phyloP scores from a whole-genome alignment of 768 basidiomycete genomes.

The Porphyrellus cyaneotinctus region DNA sequence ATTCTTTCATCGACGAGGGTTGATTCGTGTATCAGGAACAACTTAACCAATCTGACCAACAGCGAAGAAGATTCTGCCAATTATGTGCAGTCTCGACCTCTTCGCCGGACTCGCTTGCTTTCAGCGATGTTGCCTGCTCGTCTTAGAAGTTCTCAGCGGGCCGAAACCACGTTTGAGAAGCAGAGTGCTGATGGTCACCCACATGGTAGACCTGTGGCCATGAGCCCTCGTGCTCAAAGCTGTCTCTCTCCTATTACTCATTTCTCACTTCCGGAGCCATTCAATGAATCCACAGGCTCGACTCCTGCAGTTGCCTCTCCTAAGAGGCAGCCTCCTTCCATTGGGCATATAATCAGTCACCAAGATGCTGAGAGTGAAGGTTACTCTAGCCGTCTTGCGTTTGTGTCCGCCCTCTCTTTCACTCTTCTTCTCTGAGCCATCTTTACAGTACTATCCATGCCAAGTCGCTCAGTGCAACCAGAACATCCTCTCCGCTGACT shows the following conservation, averaged over 20 bases:
- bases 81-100: neutral
- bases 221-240: neutral
- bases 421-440: slow-evolving; percentile 5
- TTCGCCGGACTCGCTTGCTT: neutral
- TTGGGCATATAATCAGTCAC: neutral
- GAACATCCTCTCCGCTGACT: slow-evolving; percentile 13
- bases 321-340: neutral
- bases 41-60: neutral
- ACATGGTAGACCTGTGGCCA: neutral
- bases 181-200: neutral
- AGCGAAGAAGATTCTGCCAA: neutral
- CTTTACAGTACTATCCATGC: slow-evolving; percentile 5
- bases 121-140: neutral
- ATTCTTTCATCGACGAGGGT: neutral
- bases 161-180: slow-evolving; percentile 1
- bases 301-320: neutral
- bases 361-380: slow-evolving; percentile 3
- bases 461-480: neutral
- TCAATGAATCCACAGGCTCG: neutral
- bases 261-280: slow-evolving; percentile 11
- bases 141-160: neutral
- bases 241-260: slow-evolving; percentile 20
- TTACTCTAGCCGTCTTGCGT: slow-evolving; percentile 2
- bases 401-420: neutral
- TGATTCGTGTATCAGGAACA: slow-evolving; percentile 4